Percentiles rank a stretch among this genome's conserved stretches.
phyloP scores from a whole-genome alignment of 2,329 filamentous ascomycete genomes.

The Dothistroma septosporum region DNA sequence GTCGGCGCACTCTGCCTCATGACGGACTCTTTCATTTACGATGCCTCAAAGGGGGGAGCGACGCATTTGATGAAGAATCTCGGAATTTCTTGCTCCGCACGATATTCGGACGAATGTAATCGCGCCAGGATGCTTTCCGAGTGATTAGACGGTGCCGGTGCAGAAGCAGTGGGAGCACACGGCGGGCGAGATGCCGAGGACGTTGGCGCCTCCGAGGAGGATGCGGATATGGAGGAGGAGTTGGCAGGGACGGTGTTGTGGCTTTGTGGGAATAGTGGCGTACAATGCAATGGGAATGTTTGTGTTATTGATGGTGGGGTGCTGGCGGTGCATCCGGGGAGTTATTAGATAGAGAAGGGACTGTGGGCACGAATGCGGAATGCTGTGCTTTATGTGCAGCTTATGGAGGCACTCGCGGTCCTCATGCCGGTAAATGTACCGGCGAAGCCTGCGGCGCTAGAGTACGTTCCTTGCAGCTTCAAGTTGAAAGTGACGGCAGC shows the following conservation, averaged over 20 bases:
- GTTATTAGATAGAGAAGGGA: slow-evolving; percentile 5
- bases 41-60: slow-evolving; percentile 42
- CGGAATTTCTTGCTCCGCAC: slow-evolving; percentile 39
- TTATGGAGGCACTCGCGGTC: slow-evolving; percentile 7
- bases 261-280: slow-evolving; percentile 48
- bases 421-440: slow-evolving; percentile 8
- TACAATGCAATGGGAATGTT: slow-evolving; percentile 53
- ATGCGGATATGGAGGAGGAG: slow-evolving; percentile 41
- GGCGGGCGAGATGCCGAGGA: slow-evolving; percentile 29
- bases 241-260: slow-evolving; percentile 50
- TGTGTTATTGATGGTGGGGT: slow-evolving; percentile 48
- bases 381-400: slow-evolving; percentile 5
- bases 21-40: slow-evolving; percentile 6
- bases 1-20: slow-evolving; percentile 34
- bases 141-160: slow-evolving; percentile 42
- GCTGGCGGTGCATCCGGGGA: slow-evolving; percentile 30
- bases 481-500: slow-evolving; percentile 3
- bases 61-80: slow-evolving; percentile 46
- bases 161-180: slow-evolving; percentile 36
- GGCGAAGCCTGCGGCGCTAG: slow-evolving; percentile 3
- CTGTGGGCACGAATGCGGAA: neutral
- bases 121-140: slow-evolving; percentile 44
- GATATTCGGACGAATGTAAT: slow-evolving; percentile 47
- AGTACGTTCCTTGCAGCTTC: neutral
- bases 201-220: slow-evolving; percentile 29